Evolutionary conservation across 2,329 filamentous ascomycete species (phyloP).

Genomic region (Verruconis gallopava): DNA sequence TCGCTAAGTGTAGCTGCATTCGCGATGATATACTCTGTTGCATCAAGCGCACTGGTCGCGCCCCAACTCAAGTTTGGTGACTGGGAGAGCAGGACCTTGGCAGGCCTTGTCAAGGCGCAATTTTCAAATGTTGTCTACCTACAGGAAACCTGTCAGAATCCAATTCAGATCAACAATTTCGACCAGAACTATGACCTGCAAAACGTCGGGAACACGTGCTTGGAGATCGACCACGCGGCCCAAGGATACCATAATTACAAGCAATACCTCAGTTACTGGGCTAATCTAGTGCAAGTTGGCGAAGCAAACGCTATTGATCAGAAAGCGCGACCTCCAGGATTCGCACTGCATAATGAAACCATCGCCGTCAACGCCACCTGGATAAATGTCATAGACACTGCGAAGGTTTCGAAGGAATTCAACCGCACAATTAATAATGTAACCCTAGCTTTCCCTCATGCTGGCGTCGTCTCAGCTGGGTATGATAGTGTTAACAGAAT

Average conservation of each 20-base stretch:
- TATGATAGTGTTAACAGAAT: conserved; percentile 49
- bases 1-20: conserved; percentile 52
- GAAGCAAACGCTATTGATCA: conserved; percentile 31
- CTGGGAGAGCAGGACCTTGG: conserved; percentile 37
- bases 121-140: conserved; percentile 54
- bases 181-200: conserved; percentile 10
- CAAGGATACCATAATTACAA: conserved; percentile 58
- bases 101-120: conserved; percentile 44
- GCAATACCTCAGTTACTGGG: conserved; percentile 47
- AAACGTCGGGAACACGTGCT: conserved; percentile 40
- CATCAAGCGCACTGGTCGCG: conserved; percentile 60
- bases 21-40: conserved; percentile 63
- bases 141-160: conserved; percentile 44
- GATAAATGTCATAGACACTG: conserved; percentile 49
- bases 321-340: conserved; percentile 42
- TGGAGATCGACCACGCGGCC: conserved; percentile 57
- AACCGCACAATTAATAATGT: conserved; percentile 60
- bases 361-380: conserved; percentile 57
- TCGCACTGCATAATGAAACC: conserved; percentile 55
- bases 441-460: conserved; percentile 64
- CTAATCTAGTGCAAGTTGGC: conserved; percentile 30
- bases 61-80: conserved; percentile 53
- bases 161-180: conserved; percentile 38
- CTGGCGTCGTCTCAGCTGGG: conserved; percentile 53
- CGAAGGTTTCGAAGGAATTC: conserved; percentile 32